phyloP scores from a whole-genome alignment of 768 basidiomycete species.

The Kwoniella sp. region DNA sequence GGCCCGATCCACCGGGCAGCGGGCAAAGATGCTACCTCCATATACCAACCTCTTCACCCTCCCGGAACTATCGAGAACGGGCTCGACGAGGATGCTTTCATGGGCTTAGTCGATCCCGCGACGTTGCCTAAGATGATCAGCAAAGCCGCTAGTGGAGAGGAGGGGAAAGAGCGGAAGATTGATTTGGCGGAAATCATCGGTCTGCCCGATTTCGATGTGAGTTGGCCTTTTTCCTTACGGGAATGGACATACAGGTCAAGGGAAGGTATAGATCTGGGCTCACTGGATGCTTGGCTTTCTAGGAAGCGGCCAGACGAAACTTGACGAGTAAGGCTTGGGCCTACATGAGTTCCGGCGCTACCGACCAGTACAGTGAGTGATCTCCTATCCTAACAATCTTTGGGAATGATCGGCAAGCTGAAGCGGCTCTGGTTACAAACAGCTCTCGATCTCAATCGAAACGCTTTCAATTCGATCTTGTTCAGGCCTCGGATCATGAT shows the following conservation, averaged over 20 bases:
- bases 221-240: too few relatives aligned
- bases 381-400: background rate
- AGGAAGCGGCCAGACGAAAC: constrained; percentile 47
- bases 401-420: too few relatives aligned
- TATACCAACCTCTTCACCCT: constrained; percentile 54
- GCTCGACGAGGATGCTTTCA: constrained; percentile 32
- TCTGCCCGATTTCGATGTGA: constrained; percentile 54
- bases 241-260: too few relatives aligned
- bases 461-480: constrained; percentile 51
- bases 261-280: too few relatives aligned
- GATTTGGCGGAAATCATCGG: constrained; percentile 52
- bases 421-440: background rate
- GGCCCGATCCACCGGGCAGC: constrained; percentile 47
- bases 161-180: constrained; percentile 42
- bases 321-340: constrained; percentile 55
- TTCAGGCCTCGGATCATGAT: constrained; percentile 56
- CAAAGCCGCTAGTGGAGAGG: constrained; percentile 22
- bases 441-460: constrained; percentile 47
- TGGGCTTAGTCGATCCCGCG: constrained; percentile 48
- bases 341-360: constrained; percentile 54
- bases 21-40: constrained; percentile 49
- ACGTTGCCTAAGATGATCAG: constrained; percentile 41
- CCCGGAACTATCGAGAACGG: constrained; percentile 56
- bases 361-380: constrained; percentile 53
- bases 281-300: background rate